Evolutionary conservation across 192 early-diverging fungal species (phyloP), one percentile per base, ranked within the genome.

Genomic region (Entophlyctis luteolus): DNA sequence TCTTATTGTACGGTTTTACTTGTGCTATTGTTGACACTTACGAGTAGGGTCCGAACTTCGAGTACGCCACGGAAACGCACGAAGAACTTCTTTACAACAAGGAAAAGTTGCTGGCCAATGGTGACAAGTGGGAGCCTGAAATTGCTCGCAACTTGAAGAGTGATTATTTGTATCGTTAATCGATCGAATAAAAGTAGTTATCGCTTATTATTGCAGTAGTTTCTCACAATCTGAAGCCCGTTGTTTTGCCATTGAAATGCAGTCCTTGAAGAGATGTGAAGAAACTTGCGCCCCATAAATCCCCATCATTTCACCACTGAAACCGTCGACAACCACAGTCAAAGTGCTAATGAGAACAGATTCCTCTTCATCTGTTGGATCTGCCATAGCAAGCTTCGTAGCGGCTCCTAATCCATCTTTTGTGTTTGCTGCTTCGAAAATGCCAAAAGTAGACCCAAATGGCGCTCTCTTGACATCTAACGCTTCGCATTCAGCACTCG

Each of bases 11-110:
- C 16, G 50, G 50, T 22, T 53, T 25, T 3, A 12, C 16, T 12
- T 16, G 10, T 4, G 33, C 10, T 34, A 4, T 34, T n/a, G 2
- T 57, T 4, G 16, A 12, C 27, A 28, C 12, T 10, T 36, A 22
- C 23, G 20, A 18, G 6, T 37, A 94, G 81, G 89, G 90, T 33
- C 92, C 93, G 65, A 98, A 98, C 79, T 95, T 92, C 81, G 96
- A 98, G 76, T 94, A 89, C 73, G 83, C 93, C 31, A 96, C 94
- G 1, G 96, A 98, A 81, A 94, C 96, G 32, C 91, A 91, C 72
- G 96, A 98, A 81, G 96, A 98, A 77, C 82, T 98, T 52, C 81
- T 98, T 59, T 96, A 96, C 77, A 98, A 98, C 84, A 98, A 98
- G 86, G 79, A 81, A 60, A 95, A 95, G 83, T 81, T 98, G 8